These are phyloP conservation scores for Hymenoscyphus repandus DNA, from an alignment of 2,329 filamentous ascomycete genomes.

Conservation along the genomic window DNA sequence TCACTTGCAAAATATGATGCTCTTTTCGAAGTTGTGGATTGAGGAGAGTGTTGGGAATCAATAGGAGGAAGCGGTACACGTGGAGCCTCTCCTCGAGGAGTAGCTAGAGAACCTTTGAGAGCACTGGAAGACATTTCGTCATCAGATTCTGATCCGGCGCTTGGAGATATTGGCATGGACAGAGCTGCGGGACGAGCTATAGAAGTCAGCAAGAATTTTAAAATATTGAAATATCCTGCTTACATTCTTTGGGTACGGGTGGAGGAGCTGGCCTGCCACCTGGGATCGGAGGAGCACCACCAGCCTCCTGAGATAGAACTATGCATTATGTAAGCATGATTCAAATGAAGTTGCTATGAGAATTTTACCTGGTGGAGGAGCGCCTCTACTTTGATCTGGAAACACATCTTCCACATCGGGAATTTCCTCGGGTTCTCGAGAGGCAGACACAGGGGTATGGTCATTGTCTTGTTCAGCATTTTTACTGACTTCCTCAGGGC, in stretches of 20 bases:
- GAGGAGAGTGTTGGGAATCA: conserved; percentile 34
- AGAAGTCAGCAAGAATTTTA: conserved; percentile 26
- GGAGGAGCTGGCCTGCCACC: conserved; percentile 49
- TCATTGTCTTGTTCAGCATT: conserved; percentile 36
- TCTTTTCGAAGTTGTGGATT: conserved; percentile 37
- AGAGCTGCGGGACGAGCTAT: conserved; percentile 59
- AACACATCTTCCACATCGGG: conserved; percentile 49
- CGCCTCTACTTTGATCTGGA: conserved; percentile 29
- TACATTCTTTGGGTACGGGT: conserved; percentile 56
- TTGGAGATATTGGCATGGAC: conserved; percentile 56
- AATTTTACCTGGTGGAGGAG: conserved; percentile 32
- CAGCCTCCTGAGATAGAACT: conserved; percentile 31
- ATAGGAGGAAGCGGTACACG: conserved; percentile 41
- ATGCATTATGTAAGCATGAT: background rate
- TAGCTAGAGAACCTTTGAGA: conserved; percentile 39
- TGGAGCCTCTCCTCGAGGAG: conserved; percentile 34
- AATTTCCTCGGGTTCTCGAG: conserved; percentile 40
- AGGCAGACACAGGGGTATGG: conserved; percentile 44
- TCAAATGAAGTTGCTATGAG: background rate
- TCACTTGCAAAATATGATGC: conserved; percentile 34
- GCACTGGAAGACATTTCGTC: conserved; percentile 68
- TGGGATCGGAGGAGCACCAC: conserved; percentile 29
- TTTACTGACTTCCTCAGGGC: conserved; percentile 42
- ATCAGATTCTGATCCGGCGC: conserved; percentile 78
- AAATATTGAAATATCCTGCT: conserved; percentile 32